These are phyloP conservation scores for Scolecobasidium constrictum DNA, from an alignment of 2,329 filamentous ascomycete species.

Conservation along the genomic window DNA sequence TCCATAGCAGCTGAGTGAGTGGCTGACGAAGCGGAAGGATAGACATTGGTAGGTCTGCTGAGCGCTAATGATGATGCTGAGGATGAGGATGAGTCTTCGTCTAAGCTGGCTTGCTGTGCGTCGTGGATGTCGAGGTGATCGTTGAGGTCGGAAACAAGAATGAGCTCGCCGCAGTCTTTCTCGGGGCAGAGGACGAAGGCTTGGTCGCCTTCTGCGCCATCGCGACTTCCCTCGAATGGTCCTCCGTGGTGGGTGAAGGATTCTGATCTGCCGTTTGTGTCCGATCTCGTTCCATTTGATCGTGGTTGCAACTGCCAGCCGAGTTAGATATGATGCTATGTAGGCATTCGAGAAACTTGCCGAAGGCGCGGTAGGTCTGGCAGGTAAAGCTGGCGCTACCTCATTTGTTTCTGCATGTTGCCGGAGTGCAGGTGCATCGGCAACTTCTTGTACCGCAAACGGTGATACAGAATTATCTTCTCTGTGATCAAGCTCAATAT, in stretches of 20 bases:
- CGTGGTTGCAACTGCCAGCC: too few species aligned
- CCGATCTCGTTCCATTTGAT: too few species aligned
- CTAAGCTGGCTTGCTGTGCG: conserved; percentile 21
- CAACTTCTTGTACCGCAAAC: conserved; percentile 21
- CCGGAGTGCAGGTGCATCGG: background rate
- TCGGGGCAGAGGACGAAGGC: conserved; percentile 29
- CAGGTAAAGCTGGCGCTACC: too few species aligned
- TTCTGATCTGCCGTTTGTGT: too few species aligned
- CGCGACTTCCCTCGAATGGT: conserved; percentile 13
- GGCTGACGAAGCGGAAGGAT: background rate
- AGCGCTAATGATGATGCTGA: background rate
- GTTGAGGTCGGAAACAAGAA: conserved; percentile 30
- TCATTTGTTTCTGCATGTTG: background rate
- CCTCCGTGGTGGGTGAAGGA: too few species aligned
- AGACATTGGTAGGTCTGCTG: too few species aligned
- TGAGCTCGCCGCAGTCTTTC: conserved; percentile 30
- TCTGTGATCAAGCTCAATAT: conserved; percentile 29
- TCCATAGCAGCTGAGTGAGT: background rate
- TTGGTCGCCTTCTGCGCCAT: conserved; percentile 9
- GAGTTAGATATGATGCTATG: too few species aligned
- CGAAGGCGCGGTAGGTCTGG: too few species aligned
- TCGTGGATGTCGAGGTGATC: conserved; percentile 36
- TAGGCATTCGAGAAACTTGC: too few species aligned
- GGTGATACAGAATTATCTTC: conserved; percentile 20
- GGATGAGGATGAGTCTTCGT: conserved; percentile 6